Evolutionary conservation across 306 rosid genomes (phyloP).

Genomic region (Bauhinia variegata): DNA sequence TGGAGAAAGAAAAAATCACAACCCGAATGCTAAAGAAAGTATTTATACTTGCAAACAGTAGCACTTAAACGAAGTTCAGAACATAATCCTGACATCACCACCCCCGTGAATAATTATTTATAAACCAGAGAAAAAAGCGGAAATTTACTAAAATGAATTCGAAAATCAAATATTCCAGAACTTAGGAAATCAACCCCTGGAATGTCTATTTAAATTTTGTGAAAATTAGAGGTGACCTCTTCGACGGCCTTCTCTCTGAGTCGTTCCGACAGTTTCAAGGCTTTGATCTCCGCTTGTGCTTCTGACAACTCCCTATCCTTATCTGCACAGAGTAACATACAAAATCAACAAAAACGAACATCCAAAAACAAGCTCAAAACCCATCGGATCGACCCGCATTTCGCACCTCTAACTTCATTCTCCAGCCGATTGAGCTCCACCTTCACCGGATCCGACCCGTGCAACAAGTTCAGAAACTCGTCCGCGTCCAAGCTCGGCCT

Average conservation of each 20-base stretch:
- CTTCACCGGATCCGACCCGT: constrained; percentile 99
- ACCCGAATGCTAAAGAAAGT: background rate
- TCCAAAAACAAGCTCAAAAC: constrained; percentile 50
- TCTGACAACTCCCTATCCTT: constrained; percentile 93
- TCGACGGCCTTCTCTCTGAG: constrained; percentile 96
- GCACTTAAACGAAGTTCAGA: background rate
- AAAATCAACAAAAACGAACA: constrained; percentile 23
- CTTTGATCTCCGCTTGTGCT: constrained; percentile 98
- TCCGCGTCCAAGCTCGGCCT: constrained; percentile 96
- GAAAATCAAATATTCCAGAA: background rate
- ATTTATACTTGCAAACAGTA: constrained; percentile 17
- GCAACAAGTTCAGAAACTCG: constrained; percentile 83
- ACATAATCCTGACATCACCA: constrained; percentile 19
- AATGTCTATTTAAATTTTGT: constrained; percentile 5
- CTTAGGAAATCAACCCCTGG: too few relatives aligned
- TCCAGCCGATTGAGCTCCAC: constrained; percentile 98
- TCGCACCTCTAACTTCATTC: constrained; percentile 95
- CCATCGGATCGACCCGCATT: constrained; percentile 83
- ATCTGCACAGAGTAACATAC: constrained; percentile 56
- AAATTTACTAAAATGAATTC: background rate
- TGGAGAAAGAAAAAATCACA: background rate
- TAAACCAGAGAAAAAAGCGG: too few relatives aligned
- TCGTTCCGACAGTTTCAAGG: constrained; percentile 82
- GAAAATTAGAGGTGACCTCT: constrained; percentile 67
- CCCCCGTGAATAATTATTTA: background rate